Evolutionary conservation across 257 asterid genomes (phyloP), one percentile per base, ranked within the genome.

Genomic region (Solanum chaucha): DNA sequence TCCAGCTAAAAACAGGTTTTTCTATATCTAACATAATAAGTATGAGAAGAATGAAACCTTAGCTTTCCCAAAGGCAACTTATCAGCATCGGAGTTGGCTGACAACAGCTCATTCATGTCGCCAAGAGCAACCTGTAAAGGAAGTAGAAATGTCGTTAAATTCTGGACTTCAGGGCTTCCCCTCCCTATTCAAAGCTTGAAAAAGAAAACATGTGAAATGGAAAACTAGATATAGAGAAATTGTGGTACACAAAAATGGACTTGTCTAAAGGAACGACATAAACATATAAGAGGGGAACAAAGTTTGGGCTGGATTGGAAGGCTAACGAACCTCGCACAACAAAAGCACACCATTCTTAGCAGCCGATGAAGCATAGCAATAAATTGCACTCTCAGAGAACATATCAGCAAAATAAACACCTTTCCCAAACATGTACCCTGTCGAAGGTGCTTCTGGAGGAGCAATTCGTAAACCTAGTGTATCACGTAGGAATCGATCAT

Each of bases 51-150:
- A 74, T 4, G 28, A 71, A 78, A 96, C 99, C 99, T 96, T 34
- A 96, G 97, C 92, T 94, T 96, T 87, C 98, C 97, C 32, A 87
- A 75, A 51, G 61, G 22, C 61, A 51, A 15, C 61, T 15, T 51
- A 51, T 51, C 61, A 15, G 61, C 61, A 51, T 51, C 61, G 4
- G 61, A 15, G 61, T 51, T 51, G n/a, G 61, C 61, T 51, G 61
- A 51, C 0, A 51, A 0, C 9, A 51, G 22, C 22, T 51, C 61
- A 51, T 51, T 51, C 61, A 51, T 51, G 22, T 51, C 22, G 0
- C 61, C 61, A 1, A 51, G 61, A 51, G 61, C 61, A 51, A 51
- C 61, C 61, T 51, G 61, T 51, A 2, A 51, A 51, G 1, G 61
- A 51, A 51, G n/a, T 51, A 51, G n/a, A 17, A 51, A 51, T 6